These are phyloP conservation scores for Exophiala calicioides DNA, from an alignment of 2,329 filamentous ascomycete species.

Conservation along the genomic window DNA sequence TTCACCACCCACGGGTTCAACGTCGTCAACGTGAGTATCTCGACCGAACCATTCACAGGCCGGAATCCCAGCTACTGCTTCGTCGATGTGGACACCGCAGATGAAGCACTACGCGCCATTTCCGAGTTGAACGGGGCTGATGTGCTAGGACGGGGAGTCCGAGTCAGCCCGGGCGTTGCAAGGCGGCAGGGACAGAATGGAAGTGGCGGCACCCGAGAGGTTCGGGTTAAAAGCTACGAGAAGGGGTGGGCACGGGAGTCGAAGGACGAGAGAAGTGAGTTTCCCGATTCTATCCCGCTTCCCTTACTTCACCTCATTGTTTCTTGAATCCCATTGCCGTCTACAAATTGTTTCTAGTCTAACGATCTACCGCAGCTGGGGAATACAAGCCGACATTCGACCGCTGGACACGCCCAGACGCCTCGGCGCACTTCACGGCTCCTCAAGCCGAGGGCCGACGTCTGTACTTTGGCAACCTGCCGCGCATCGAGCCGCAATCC, in stretches of 20 bases:
- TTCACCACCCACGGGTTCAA: slow-evolving; percentile 45
- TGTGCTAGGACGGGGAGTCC: slow-evolving; percentile 61
- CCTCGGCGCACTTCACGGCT: slow-evolving; percentile 35
- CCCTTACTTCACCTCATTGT: background rate
- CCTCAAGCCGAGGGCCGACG: slow-evolving; percentile 41
- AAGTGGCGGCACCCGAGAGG: slow-evolving; percentile 13
- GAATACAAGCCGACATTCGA: slow-evolving; percentile 37
- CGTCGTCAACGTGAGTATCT: slow-evolving; percentile 64
- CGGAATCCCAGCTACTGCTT: slow-evolving; percentile 76
- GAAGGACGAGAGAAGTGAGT: slow-evolving; percentile 23
- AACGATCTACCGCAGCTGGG: too few relatives aligned
- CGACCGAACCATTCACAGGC: slow-evolving; percentile 66
- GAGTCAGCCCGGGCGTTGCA: slow-evolving; percentile 66
- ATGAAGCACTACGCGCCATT: slow-evolving; percentile 61
- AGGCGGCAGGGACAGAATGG: slow-evolving; percentile 8
- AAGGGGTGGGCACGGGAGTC: slow-evolving; percentile 17
- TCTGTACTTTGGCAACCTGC: slow-evolving; percentile 51
- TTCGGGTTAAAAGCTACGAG: slow-evolving; percentile 21
- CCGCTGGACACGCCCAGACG: slow-evolving; percentile 46
- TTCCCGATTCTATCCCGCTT: background rate
- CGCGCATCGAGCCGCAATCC: slow-evolving; percentile 45
- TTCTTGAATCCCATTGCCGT: background rate
- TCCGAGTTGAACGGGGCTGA: slow-evolving; percentile 55
- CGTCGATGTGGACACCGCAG: slow-evolving; percentile 62
- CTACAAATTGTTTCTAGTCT: background rate